phyloP scores from a whole-genome alignment of 805 yeast genomes.

The Candida xiaguanensis region DNA sequence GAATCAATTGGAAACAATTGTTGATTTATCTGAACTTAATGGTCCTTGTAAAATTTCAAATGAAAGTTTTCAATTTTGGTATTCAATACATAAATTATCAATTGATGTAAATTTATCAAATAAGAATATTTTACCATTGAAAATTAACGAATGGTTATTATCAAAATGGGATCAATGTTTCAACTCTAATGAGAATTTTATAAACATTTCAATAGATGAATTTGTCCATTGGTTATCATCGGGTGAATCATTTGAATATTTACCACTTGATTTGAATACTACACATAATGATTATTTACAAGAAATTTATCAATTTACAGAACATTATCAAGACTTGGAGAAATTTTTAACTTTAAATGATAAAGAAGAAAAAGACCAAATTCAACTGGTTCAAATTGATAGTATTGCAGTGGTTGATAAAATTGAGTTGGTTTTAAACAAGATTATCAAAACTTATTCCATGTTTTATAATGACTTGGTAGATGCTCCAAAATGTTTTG shows the following conservation, averaged over 20 bases:
- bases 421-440: neutral
- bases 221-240: slow-evolving; percentile 46
- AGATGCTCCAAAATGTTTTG: slow-evolving; percentile 1
- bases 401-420: neutral
- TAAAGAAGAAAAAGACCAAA: neutral
- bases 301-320: slow-evolving; percentile 5
- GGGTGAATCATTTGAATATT: slow-evolving; percentile 15
- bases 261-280: neutral
- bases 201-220: slow-evolving; percentile 2
- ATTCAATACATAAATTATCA: slow-evolving; percentile 28
- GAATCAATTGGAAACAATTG: slow-evolving; percentile 45
- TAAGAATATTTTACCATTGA: slow-evolving; percentile 19
- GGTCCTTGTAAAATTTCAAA: slow-evolving; percentile 53
- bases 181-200: slow-evolving; percentile 6
- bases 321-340: slow-evolving; percentile 5
- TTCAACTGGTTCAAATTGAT: neutral
- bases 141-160: slow-evolving; percentile 49
- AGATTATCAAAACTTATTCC: slow-evolving; percentile 2
- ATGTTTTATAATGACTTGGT: neutral
- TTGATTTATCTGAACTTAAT: slow-evolving; percentile 53
- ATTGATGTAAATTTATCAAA: slow-evolving; percentile 24
- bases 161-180: slow-evolving; percentile 39
- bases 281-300: neutral
- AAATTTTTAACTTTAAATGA: slow-evolving; percentile 3
- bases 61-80: slow-evolving; percentile 56